Percentiles rank a stretch among this genome's conserved stretches.
These are phyloP conservation scores for Aspergillus candidus DNA, from an alignment of 2,329 filamentous ascomycete species.

Conservation along the genomic window DNA sequence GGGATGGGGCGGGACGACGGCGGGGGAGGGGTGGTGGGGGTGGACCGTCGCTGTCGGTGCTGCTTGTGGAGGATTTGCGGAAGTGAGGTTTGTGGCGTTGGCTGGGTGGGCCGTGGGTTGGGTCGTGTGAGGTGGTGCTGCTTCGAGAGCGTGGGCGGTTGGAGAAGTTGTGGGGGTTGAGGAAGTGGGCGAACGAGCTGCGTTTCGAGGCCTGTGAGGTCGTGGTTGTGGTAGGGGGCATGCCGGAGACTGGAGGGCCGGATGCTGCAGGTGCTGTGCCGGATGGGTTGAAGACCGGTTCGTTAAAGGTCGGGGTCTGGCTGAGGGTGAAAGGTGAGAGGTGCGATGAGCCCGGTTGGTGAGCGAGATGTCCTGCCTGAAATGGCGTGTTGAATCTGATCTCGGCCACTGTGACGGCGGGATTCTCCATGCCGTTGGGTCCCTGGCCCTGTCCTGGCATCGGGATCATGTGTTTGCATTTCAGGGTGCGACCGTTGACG, in stretches of 20 bases:
- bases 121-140: slow-evolving; percentile 12
- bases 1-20: neutral
- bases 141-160: slow-evolving; percentile 24
- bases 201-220: slow-evolving; percentile 21
- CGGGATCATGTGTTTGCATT: slow-evolving; percentile 65
- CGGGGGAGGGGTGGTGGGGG: slow-evolving; percentile 7
- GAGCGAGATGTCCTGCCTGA: slow-evolving; percentile 31
- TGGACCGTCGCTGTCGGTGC: slow-evolving; percentile 20
- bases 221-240: slow-evolving; percentile 1
- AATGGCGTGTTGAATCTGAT: slow-evolving; percentile 82
- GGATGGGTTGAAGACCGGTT: slow-evolving; percentile 1
- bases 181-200: slow-evolving; percentile 24
- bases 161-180: slow-evolving; percentile 26
- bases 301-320: slow-evolving; percentile 13
- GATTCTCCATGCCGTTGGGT: slow-evolving; percentile 13
- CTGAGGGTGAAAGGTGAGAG: slow-evolving; percentile 18
- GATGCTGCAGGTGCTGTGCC: neutral
- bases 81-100: slow-evolving; percentile 13
- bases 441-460: slow-evolving; percentile 22
- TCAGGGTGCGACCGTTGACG: slow-evolving; percentile 65
- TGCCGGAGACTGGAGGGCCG: slow-evolving; percentile 4
- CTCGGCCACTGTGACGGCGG: slow-evolving; percentile 63
- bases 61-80: slow-evolving; percentile 28
- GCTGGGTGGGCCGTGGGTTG: slow-evolving; percentile 8
- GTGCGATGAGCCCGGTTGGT: slow-evolving; percentile 19